Evolutionary conservation across 2,329 filamentous ascomycete species (phyloP).

Genomic region (Xylariaceae sp.): DNA sequence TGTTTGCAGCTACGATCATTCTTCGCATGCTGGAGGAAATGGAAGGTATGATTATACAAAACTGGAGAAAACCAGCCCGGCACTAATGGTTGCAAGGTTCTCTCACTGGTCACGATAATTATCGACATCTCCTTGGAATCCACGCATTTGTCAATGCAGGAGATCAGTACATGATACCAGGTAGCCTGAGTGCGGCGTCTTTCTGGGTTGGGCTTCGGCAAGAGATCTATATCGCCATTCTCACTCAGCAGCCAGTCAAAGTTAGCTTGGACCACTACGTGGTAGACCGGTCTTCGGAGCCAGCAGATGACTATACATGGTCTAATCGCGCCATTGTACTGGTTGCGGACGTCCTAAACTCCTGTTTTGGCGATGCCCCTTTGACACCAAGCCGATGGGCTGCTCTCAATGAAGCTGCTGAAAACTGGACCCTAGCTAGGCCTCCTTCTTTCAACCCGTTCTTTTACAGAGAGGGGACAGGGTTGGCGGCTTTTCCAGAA

Average conservation of each 20-base stretch:
- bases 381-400: constrained; percentile 39
- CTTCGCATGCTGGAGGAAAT: constrained; percentile 52
- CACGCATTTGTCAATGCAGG: constrained; percentile 46
- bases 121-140: constrained; percentile 47
- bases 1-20: constrained; percentile 52
- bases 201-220: constrained; percentile 59
- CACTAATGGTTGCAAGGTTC: constrained; percentile 30
- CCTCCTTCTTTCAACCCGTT: constrained; percentile 55
- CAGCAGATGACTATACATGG: constrained; percentile 53
- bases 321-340: constrained; percentile 60
- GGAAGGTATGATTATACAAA: constrained; percentile 27
- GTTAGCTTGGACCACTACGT: constrained; percentile 50
- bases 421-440: constrained; percentile 44
- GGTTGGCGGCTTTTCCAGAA: constrained; percentile 51
- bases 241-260: constrained; percentile 44
- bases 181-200: constrained; percentile 48
- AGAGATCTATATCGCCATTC: constrained; percentile 57
- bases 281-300: constrained; percentile 48
- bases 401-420: constrained; percentile 44
- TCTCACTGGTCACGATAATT: constrained; percentile 42
- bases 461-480: constrained; percentile 40
- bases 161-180: constrained; percentile 39
- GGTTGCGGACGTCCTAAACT: constrained; percentile 62
- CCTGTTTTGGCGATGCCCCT: constrained; percentile 52
- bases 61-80: neutral